Conservation (phyloP, 441 rosid genomes). For the Aquilaria agallochum region DNA sequence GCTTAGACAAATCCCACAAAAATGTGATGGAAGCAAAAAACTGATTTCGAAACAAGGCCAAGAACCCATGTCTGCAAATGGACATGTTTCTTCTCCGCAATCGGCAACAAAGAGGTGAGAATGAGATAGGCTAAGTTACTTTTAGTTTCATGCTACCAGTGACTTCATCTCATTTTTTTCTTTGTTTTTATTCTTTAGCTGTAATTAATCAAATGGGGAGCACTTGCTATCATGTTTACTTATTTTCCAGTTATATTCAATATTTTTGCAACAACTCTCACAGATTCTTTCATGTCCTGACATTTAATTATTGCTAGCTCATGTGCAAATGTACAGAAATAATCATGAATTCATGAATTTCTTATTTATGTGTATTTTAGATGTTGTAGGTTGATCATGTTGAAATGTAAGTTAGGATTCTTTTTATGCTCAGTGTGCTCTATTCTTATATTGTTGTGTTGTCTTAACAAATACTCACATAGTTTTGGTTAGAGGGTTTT, state of each 20-base stretch:
- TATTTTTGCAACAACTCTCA: slow-evolving; percentile 1
- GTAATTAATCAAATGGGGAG: background rate
- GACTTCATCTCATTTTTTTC: background rate
- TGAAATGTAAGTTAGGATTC: background rate
- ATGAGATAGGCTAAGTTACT: background rate
- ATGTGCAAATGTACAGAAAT: slow-evolving; percentile 12
- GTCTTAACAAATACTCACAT: background rate
- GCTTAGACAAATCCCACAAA: slow-evolving; percentile 28
- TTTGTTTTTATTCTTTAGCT: background rate
- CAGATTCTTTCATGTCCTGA: slow-evolving; percentile 8
- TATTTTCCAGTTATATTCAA: background rate
- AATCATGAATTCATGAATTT: slow-evolving; percentile 8
- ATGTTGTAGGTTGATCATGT: background rate
- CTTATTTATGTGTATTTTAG: background rate
- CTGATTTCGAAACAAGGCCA: slow-evolving; percentile 23
- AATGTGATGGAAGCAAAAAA: slow-evolving; percentile 30
- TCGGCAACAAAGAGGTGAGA: slow-evolving; percentile 15
- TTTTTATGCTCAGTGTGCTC: background rate
- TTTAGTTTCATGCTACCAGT: background rate
- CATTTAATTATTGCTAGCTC: background rate
- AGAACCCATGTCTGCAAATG: slow-evolving; percentile 13
- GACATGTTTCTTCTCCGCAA: slow-evolving; percentile 15
- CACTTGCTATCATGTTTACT: slow-evolving; percentile 2
- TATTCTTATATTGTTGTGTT: background rate
- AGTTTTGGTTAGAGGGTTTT: background rate